Evolutionary conservation across 2,329 filamentous ascomycete species (phyloP), one percentile per base, ranked within the genome.

Genomic region (Fusarium foetens): DNA sequence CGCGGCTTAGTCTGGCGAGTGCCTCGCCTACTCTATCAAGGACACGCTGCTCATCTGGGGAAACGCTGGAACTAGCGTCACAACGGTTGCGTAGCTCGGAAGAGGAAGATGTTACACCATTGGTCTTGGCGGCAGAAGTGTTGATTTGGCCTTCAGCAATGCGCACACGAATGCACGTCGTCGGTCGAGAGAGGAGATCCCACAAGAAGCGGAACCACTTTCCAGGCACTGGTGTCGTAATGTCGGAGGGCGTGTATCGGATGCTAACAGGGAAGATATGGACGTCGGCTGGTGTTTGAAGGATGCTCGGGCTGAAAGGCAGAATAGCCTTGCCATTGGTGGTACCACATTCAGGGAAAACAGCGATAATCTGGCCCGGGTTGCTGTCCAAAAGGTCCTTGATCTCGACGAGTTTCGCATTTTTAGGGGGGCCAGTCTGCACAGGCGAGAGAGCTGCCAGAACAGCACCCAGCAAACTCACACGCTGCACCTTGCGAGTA

Each of bases 341-440:
- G 2, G 96, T 97, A 8, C 93, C 96, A 82, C 93, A 95, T 83
- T 99, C 96, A 17, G 96, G 95, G 80, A 98, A 98, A 3, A 97
- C 90, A 69, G 92, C 94, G 70, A 98, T 89, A 66, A 94, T 89
- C 49, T 94, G 90, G 63, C 89, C 86, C 0, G 94, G 94, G 79
- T 97, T 89, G 64, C 88, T 85, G 36, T 85, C 82, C 16, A 94
- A 79, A 8, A 98, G 86, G 3, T 87, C 85, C 27, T 85, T 83
- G 48, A 95, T 79, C 68, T 91, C 88, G 31, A 91, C 89, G 38
- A 94, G 83, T 33, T 82, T 84, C 13, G 85, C 81, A 7, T 80
- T 80, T 3, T 80, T 78, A 1, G 86, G 82, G 5, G 88, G 85
- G 2, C 83, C 75, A 29, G 85, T 81, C 48, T 83, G 79, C 3